Base-by-base conservation (phyloP, 352 stramenopile species). In the Phytophthora sansomeana region DNA sequence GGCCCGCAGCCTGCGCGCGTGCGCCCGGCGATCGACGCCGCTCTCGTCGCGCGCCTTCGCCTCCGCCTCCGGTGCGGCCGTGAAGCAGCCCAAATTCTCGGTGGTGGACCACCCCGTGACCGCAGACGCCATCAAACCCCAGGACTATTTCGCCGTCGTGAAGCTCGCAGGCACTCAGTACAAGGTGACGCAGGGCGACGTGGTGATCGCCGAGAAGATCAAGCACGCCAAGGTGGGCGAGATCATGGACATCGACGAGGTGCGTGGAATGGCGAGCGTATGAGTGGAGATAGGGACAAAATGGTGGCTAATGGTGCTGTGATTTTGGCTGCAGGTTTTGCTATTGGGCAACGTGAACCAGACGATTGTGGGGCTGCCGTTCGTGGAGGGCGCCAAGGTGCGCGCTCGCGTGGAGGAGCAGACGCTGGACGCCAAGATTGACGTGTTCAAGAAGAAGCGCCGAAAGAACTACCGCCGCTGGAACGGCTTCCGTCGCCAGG, bases 361-460 rank as follows among this genome's bases (percentile, higher is more conserved):
- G 78, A 96, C 87, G 29, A 88, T 96, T 51, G 77, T 96, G 26
- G 87, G 87, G 5, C 82, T 72, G 26, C 87, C 87, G 46, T 62
- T 96, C 2, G 74, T 96, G 32, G 73, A 78, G 0, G 87, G 86
- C 44, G 87, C 87, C 49, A 77, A 87, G 32, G 87, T 96, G 55
- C 82, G 84, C 48, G 87, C 84, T 11, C 86, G 85, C 39, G 87
- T 96, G 55, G 87, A 96, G 64, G 87, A 96, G 69, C 87, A 96
- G 74, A 96, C 87, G 41, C 66, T 96, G 42, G 87, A 96, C 63
- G 81, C 85, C 52, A 96, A 96, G 70, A 92, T 96, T 53, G 86
- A 94, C 69, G 87, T 96, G 58, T 96, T 96, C 75, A 96, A 96
- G 79, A 96, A 96, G 80, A 94, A 94, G 61, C 85, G 87, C 64